Evolutionary conservation across 441 rosid species (phyloP), one percentile per base, ranked within the genome.

Genomic region (Brassica hybrid): DNA sequence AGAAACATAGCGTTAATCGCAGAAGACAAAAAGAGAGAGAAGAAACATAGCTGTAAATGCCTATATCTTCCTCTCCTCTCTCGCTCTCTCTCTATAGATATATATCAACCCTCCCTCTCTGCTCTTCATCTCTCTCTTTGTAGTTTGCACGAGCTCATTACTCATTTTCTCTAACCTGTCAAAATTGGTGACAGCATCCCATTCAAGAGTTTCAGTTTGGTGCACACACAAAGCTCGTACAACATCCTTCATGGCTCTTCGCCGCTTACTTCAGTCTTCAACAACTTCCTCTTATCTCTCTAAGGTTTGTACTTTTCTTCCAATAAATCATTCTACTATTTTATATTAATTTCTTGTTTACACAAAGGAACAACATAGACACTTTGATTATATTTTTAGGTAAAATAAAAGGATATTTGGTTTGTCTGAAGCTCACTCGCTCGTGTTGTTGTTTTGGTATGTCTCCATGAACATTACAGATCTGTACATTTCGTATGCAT

Each of bases 211-310:
- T 62, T 69, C 3, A 19, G n/a, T 68, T 68, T 60, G 67, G 67
- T 45, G 52, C 61, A 59, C 52, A 11, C 50, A 64, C 56, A 71
- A 45, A 56, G 38, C 43, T 71, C 77, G 30, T 65, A 77, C 76
- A 67, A 52, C 50, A 68, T 25, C 30, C 43, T 21, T 72, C 63
- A 79, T 79, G 82, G 72, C 75, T 43, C 64, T 79, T 63, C 72
- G 76, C n/a, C 48, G 72, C 64, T 69, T 69, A 56, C 23, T 48
- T 73, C 67, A 64, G 3, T 73, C 67, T 69, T 63, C 79, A 43
- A 21, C 23, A 74, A 63, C 65, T 17, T 68, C 65, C 18, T 62
- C 78, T 30, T 30, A 27, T 69, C 19, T 74, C 67, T 74, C 75
- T 1, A 79, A 74, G 76, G 82, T 74, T 69, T 54, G 23, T 48